A percentile compares a stretch with the other conserved stretches of the same genome.
phyloP scores from a whole-genome alignment of 140 eudicot species.

The Stevia rebaudiana region DNA sequence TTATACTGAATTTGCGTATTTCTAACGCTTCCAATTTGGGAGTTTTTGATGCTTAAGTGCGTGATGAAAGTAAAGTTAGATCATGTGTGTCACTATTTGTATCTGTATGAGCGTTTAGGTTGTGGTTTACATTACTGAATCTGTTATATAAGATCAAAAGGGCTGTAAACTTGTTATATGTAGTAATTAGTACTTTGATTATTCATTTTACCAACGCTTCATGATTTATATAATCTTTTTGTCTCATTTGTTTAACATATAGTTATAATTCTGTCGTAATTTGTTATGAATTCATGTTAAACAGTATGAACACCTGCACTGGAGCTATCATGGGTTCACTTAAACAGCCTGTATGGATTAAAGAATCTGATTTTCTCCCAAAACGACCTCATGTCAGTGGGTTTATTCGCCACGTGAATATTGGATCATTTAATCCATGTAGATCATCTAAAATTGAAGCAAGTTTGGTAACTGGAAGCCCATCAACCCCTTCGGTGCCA shows the following conservation, averaged over 20 bases:
- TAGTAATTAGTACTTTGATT: not conserved
- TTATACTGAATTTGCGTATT: not conserved
- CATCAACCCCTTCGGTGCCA: conserved; percentile 43
- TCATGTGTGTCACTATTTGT: not conserved
- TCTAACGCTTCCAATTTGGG: not conserved
- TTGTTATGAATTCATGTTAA: not conserved
- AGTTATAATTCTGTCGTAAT: not conserved
- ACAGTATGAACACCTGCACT: conserved; percentile 58
- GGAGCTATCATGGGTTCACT: conserved; percentile 61
- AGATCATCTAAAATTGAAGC: conserved; percentile 41
- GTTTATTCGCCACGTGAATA: conserved; percentile 25
- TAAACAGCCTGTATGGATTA: conserved; percentile 52
- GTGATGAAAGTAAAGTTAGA: not conserved
- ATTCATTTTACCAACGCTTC: not conserved
- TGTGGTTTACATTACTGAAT: not conserved
- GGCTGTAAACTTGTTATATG: not conserved
- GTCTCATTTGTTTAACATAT: not conserved
- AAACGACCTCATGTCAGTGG: conserved; percentile 26
- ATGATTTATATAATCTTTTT: not conserved
- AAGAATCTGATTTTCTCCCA: conserved; percentile 33
- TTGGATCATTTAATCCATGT: conserved; percentile 40
- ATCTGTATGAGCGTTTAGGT: not conserved
- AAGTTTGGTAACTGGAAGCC: conserved; percentile 48
- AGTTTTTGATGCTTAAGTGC: not conserved
- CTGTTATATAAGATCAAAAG: not conserved